Evolutionary conservation across 2,329 filamentous ascomycete species (phyloP), one percentile per base, ranked within the genome.

Genomic region (Phaeosphaeriaceae sp.): DNA sequence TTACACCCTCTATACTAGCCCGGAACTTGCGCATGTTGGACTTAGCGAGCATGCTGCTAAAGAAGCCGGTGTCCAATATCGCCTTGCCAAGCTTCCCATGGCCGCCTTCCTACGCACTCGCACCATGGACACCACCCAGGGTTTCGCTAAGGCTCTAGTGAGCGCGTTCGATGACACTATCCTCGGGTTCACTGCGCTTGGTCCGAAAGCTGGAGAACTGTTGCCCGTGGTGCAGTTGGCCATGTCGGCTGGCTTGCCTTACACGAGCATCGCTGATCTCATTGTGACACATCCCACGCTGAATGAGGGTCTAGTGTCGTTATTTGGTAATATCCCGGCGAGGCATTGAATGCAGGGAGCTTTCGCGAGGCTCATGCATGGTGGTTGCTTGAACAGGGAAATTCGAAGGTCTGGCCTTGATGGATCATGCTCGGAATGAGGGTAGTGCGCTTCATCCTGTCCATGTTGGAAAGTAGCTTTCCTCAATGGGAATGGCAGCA

Each of bases 381-480:
- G n/a, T n/a, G n/a, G n/a, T n/a, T n/a, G n/a, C n/a, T n/a, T n/a
- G n/a, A n/a, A n/a, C n/a, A n/a, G n/a, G n/a, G n/a, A n/a, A n/a
- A n/a, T n/a, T n/a, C n/a, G n/a, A n/a, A n/a, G n/a, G n/a, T n/a
- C n/a, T n/a, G n/a, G 15, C 8, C 26, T n/a, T 6, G 15, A 15
- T 8, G 17, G 8, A 40, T n/a, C 11, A n/a, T 40, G 15, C 15
- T 40, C 13, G 15, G 1, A 9, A n/a, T 11, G 2, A 8, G 19
- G 13, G 1, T 28, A 15, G 2, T 6, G 13, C 19, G 22, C 17
- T 50, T 65, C 59, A 62, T 44, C 60, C 61, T 7, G 52, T 61
- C 68, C 68, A 70, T 22, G 60, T 57, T 19, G 67, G 59, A 47
- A 69, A 68, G 24, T 67, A 71, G 47, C 55, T 65, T 8, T 59